Percentiles rank a stretch among this genome's conserved stretches.
These are phyloP conservation scores for Verruconis gallopava DNA, from an alignment of 2,329 filamentous ascomycete genomes.

Conservation along the genomic window DNA sequence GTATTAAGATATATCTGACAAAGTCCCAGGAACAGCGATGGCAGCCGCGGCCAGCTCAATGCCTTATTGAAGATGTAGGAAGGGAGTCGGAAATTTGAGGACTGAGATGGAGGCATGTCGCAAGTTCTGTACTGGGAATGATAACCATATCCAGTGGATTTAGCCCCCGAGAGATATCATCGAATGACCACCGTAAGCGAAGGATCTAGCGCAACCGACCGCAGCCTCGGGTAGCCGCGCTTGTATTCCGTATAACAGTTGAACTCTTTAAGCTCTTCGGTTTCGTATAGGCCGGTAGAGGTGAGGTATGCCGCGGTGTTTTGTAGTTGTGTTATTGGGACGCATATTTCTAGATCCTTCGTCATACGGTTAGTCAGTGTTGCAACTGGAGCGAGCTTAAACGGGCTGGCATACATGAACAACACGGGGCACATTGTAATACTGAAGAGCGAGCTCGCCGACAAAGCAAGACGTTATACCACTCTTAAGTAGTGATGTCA, in stretches of 20 bases:
- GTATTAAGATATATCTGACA: slow-evolving; percentile 13
- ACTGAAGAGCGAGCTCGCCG: neutral
- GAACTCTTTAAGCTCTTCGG: slow-evolving; percentile 11
- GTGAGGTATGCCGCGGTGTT: neutral
- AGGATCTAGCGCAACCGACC: slow-evolving; percentile 7
- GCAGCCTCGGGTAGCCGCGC: slow-evolving; percentile 14
- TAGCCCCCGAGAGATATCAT: neutral
- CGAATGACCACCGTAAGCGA: neutral
- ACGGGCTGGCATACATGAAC: neutral
- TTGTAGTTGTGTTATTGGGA: neutral
- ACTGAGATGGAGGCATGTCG: neutral
- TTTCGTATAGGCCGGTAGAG: slow-evolving; percentile 12
- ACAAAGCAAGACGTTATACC: neutral
- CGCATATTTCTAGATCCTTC: neutral
- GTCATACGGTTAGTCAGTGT: neutral
- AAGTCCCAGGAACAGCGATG: slow-evolving; percentile 13
- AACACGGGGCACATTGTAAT: slow-evolving; percentile 1
- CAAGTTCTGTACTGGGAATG: neutral
- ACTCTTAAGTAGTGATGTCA: no score
- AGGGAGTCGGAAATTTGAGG: neutral
- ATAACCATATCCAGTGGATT: neutral
- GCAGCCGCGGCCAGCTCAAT: slow-evolving; percentile 15
- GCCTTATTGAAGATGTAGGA: neutral
- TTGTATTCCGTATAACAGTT: slow-evolving; percentile 19
- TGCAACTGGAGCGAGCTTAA: neutral